A percentile compares a stretch with the other conserved stretches of the same genome.
Evolutionary conservation across 306 rosid species (phyloP).

Genomic region (Quercus gilva): DNA sequence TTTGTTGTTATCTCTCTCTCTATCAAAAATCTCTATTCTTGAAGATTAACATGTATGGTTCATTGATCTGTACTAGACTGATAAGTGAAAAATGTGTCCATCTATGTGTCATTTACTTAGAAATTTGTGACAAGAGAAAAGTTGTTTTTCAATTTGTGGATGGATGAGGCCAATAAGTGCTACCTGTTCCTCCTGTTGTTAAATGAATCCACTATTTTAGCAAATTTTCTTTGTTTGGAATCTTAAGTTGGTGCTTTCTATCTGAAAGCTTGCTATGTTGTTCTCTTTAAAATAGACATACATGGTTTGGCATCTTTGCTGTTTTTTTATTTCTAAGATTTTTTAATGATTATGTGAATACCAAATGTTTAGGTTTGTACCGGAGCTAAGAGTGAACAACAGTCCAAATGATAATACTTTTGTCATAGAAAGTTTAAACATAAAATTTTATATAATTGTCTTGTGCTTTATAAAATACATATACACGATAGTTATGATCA

Average conservation of each 20-base stretch:
- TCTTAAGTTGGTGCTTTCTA: background rate
- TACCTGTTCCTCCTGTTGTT: background rate
- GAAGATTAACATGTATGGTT: background rate
- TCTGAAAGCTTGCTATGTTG: background rate
- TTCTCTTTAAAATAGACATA: background rate
- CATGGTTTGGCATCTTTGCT: background rate
- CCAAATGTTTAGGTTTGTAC: conserved; percentile 71
- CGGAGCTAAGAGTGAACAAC: conserved; percentile 90
- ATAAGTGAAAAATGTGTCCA: background rate
- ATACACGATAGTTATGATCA: no score
- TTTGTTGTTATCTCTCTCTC: background rate
- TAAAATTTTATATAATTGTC: no score
- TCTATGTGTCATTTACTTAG: background rate
- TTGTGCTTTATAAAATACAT: no score
- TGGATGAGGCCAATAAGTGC: background rate
- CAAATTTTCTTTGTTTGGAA: background rate
- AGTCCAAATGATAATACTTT: conserved; percentile 38
- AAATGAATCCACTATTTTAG: background rate
- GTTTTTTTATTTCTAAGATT: background rate
- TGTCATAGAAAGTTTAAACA: no score
- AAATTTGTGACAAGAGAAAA: background rate
- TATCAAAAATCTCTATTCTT: background rate
- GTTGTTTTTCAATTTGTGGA: background rate
- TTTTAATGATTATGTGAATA: background rate
- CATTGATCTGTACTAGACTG: background rate